Base-by-base conservation (phyloP, 2,329 filamentous ascomycete species). In the Talaromyces sp. region DNA sequence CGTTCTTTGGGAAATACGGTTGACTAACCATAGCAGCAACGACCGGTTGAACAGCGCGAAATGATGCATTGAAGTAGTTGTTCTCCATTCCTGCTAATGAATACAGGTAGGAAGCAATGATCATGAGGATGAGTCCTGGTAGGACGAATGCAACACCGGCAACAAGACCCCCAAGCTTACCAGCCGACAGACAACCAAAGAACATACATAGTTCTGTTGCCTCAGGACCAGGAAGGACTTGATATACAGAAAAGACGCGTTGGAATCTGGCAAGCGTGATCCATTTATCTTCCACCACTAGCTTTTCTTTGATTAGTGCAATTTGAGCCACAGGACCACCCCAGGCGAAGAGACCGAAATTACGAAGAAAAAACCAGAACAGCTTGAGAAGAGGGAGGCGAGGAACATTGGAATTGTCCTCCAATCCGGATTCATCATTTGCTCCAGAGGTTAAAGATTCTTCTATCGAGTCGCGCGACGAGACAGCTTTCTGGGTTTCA, bases 321-420 rank as follows among this genome's bases (percentile, higher is more conserved):
- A 77, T 77, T 65, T 77, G 73, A 6, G 73, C 74, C 24, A 77
- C 74, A 7, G 75, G 73, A 27, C 74, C 73, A 37, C 74, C 74
- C 74, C 74, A 77, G 50, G 74, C 74, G 68, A 76, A 76, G 62
- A 74, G 70, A 41, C 74, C 74, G 65, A 77, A 76, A 67, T 75
- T 74, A 66, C 72, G 74, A 66, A 76, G 76, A 70, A 77, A 76
- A 65, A 74, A 75, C 74, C 73, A 77, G 66, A 76, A 76, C 37
- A 76, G 69, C 63, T 68, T 65, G 8, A 63, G 66, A 39, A 72
- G 69, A 16, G 73, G 71, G 57, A 76, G 66, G 31, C 67, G 67
- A 33, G 73, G 74, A 48, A 75, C 73, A 62, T 73, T 72, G 39
- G 70, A 72, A 61, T 74, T 74, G 63, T 74, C 70, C 10, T 60